These are phyloP conservation scores for Aspergillus sp. DNA, from an alignment of 2,329 filamentous ascomycete species.

Conservation along the genomic window DNA sequence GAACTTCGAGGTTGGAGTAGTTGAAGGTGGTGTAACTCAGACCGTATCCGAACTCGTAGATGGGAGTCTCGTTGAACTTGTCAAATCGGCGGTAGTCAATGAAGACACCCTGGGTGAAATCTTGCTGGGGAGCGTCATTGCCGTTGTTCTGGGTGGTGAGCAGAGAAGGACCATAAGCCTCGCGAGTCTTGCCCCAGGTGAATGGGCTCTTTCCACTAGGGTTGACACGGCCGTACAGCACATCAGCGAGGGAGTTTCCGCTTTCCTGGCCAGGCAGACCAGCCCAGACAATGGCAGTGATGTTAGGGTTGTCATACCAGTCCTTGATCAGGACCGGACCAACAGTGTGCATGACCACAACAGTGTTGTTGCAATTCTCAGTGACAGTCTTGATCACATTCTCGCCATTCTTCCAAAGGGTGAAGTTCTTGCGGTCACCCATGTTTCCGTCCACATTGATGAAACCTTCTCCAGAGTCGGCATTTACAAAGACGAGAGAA, in stretches of 20 bases:
- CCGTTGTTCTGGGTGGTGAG: conserved; percentile 57
- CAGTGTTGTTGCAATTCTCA: conserved; percentile 75
- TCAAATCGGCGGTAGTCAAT: conserved; percentile 53
- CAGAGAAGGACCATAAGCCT: conserved; percentile 53
- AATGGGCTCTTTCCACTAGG: conserved; percentile 60
- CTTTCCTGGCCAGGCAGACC: conserved; percentile 71
- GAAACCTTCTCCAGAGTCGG: conserved; percentile 80
- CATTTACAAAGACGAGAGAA: conserved; percentile 82
- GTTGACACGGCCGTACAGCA: conserved; percentile 65
- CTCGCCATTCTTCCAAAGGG: conserved; percentile 80
- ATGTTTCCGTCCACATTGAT: conserved; percentile 76
- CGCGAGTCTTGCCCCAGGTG: conserved; percentile 51
- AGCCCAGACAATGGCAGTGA: conserved; percentile 72
- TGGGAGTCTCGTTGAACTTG: conserved; percentile 50
- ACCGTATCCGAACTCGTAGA: conserved; percentile 60
- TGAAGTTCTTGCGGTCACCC: conserved; percentile 90
- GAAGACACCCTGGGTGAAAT: conserved; percentile 58
- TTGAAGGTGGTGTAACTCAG: conserved; percentile 60
- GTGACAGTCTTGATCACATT: conserved; percentile 76
- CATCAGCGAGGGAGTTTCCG: conserved; percentile 68
- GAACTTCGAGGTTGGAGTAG: conserved; percentile 55
- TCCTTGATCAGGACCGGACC: conserved; percentile 74
- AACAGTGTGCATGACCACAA: conserved; percentile 83
- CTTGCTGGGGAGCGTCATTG: conserved; percentile 50
- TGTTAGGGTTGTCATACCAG: conserved; percentile 56